These are phyloP conservation scores for Colletotrichum echinochloae DNA, from an alignment of 2,329 filamentous ascomycete genomes.

Conservation along the genomic window DNA sequence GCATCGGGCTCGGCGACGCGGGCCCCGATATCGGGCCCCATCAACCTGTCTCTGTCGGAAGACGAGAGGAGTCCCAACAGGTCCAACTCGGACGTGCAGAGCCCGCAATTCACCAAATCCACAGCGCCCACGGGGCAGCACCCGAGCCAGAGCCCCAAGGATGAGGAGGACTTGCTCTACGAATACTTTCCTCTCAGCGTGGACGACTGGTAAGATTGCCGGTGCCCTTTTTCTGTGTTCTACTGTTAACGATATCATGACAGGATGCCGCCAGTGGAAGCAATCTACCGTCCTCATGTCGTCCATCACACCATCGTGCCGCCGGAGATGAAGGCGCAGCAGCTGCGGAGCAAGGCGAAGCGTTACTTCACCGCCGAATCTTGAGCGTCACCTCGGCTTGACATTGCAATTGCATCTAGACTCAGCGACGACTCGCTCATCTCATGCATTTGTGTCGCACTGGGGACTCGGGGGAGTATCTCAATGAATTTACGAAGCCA, in stretches of 20 bases:
- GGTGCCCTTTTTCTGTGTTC: neutral
- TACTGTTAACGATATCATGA: conserved; percentile 41
- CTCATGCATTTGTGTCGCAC: no score
- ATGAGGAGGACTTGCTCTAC: conserved; percentile 86
- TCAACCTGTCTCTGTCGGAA: conserved; percentile 69
- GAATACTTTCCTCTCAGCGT: conserved; percentile 94
- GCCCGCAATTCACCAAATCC: conserved; percentile 60
- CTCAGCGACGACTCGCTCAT: neutral
- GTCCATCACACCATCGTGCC: conserved; percentile 87
- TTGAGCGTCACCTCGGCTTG: neutral
- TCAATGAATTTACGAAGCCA: conserved; percentile 37
- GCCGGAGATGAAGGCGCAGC: conserved; percentile 76
- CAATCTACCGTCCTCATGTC: conserved; percentile 90
- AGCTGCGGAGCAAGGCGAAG: conserved; percentile 74
- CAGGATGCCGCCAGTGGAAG: conserved; percentile 88
- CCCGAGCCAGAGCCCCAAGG: conserved; percentile 71
- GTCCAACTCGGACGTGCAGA: conserved; percentile 62
- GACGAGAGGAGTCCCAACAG: conserved; percentile 70
- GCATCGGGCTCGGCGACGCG: conserved; percentile 22
- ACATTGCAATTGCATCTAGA: neutral
- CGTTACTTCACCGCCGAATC: conserved; percentile 78
- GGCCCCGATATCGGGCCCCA: conserved; percentile 52
- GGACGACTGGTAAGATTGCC: conserved; percentile 79
- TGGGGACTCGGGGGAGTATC: neutral
- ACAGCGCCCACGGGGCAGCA: conserved; percentile 51